Percentiles rank a stretch among this genome's conserved stretches.
phyloP scores from a whole-genome alignment of 2,329 filamentous ascomycete genomes.

The Neopestalotiopsis sp. region DNA sequence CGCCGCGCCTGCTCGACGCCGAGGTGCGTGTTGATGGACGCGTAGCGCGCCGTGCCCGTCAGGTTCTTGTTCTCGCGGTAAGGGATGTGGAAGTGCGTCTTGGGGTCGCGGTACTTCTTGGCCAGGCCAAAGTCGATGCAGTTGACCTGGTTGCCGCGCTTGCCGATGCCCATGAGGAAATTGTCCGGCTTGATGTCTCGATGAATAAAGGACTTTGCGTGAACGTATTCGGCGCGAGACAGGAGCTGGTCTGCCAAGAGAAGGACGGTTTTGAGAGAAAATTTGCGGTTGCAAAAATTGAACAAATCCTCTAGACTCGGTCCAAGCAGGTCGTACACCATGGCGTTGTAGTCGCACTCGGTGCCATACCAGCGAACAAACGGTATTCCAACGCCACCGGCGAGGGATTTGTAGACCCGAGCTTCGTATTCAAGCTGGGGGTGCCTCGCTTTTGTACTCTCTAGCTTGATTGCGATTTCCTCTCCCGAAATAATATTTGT shows the following conservation, averaged over 20 bases:
- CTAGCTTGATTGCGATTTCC: conserved; percentile 99
- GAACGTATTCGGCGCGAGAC: conserved; percentile 98
- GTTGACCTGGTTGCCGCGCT: conserved; percentile 99
- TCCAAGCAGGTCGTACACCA: conserved; percentile 96
- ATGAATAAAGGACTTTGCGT: conserved; percentile 99
- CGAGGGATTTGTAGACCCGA: conserved; percentile 87
- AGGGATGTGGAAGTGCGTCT: conserved; percentile 99
- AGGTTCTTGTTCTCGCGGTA: conserved; percentile 99
- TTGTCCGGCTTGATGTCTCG: conserved; percentile 99
- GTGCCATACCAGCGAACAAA: conserved; percentile 99
- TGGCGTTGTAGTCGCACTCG: conserved; percentile 99
- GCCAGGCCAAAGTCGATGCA: conserved; percentile 98
- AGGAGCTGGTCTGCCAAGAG: conserved; percentile 97
- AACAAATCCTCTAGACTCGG: conserved; percentile 97
- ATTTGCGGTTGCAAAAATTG: conserved; percentile 99
- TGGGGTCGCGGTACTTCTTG: conserved; percentile 99
- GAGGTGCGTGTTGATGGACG: conserved; percentile 97
- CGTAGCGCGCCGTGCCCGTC: conserved; percentile 97
- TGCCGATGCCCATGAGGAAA: conserved; percentile 99
- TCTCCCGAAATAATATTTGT: conserved; percentile 99
- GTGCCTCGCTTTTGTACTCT: conserved; percentile 99
- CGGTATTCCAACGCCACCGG: conserved; percentile 95
- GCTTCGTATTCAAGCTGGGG: conserved; percentile 99
- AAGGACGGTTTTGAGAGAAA: conserved; percentile 97
- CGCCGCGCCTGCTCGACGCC: conserved; percentile 98